A percentile compares a stretch with the other conserved stretches of the same genome.
Evolutionary conservation across 1,139 yeast species (phyloP).

Genomic region (Pichia sp.): DNA sequence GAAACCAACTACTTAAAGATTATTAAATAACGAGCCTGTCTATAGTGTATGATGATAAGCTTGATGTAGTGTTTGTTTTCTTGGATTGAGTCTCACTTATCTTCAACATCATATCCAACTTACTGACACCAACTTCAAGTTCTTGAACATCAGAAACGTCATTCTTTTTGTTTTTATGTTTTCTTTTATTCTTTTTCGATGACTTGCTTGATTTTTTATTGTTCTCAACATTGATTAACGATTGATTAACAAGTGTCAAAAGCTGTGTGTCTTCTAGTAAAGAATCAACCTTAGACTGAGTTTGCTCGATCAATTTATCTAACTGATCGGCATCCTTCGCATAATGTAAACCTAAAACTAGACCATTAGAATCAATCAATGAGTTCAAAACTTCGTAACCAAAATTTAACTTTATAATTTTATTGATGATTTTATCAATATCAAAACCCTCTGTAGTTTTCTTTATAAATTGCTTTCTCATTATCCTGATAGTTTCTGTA

Average conservation of each 20-base stretch:
- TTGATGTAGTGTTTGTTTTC: constrained; percentile 27
- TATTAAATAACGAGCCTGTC: constrained; percentile 42
- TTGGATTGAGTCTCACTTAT: constrained; percentile 20
- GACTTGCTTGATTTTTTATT: constrained; percentile 14
- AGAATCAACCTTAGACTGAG: constrained; percentile 44
- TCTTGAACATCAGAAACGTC: constrained; percentile 11
- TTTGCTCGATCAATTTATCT: constrained; percentile 35
- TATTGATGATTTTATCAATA: constrained; percentile 38
- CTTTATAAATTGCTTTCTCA: constrained; percentile 16
- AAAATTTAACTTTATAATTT: constrained; percentile 36
- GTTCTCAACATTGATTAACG: constrained; percentile 22
- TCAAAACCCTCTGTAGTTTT: constrained; percentile 24
- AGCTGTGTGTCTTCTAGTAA: constrained; percentile 46
- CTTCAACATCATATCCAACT: constrained; percentile 35
- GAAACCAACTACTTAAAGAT: too few relatives aligned
- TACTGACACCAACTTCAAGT: constrained; percentile 26
- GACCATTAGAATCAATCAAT: constrained; percentile 66
- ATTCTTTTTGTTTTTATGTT: constrained; percentile 3
- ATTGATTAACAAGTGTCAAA: constrained; percentile 44
- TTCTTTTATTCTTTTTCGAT: constrained; percentile 11
- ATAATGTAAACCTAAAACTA: constrained; percentile 38
- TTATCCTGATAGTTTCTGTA: constrained; percentile 29
- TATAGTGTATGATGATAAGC: constrained; percentile 44
- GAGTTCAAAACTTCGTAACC: constrained; percentile 58
- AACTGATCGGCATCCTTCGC: constrained; percentile 49